Evolutionary conservation across 192 early-diverging fungal species (phyloP).

Genomic region (Obelidium mucronatum): DNA sequence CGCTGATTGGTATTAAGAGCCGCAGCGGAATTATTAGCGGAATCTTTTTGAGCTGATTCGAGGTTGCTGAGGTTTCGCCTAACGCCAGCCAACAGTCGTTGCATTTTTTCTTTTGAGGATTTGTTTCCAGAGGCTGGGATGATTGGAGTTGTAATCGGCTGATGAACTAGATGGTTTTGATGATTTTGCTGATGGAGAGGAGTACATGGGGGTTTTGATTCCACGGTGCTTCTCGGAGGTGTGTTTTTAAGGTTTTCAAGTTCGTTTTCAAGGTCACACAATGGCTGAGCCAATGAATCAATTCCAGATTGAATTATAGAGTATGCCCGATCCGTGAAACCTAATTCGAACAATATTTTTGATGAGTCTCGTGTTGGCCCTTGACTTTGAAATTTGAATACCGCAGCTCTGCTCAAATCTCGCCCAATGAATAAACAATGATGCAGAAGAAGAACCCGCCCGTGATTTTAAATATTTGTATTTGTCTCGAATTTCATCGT

Average conservation of each 20-base stretch:
- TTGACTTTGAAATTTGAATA: neutral
- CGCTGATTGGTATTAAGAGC: neutral
- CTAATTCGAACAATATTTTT: neutral
- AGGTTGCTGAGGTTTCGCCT: neutral
- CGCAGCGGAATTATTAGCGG: neutral
- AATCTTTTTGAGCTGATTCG: neutral
- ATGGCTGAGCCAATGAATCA: slow-evolving; percentile 31
- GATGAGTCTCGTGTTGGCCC: neutral
- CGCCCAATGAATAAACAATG: slow-evolving; percentile 46
- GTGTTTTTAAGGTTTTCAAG: neutral
- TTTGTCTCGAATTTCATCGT: slow-evolving; percentile 45
- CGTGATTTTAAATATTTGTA: slow-evolving; percentile 46
- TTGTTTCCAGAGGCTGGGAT: neutral
- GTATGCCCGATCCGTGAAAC: slow-evolving; percentile 32
- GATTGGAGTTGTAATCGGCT: neutral
- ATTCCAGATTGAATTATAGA: slow-evolving; percentile 34
- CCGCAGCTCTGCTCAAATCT: slow-evolving; percentile 39
- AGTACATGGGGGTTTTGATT: too few relatives aligned
- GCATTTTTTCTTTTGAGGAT: neutral
- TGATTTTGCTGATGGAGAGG: neutral
- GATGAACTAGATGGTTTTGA: neutral
- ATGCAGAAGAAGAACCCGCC: slow-evolving; percentile 34
- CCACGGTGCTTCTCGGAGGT: neutral
- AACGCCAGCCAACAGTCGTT: neutral
- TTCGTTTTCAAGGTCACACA: slow-evolving; percentile 2